Evolutionary conservation across 1,284 basidiomycete genomes (phyloP), one percentile per base, ranked within the genome.

Genomic region (Gomphus bonarii): DNA sequence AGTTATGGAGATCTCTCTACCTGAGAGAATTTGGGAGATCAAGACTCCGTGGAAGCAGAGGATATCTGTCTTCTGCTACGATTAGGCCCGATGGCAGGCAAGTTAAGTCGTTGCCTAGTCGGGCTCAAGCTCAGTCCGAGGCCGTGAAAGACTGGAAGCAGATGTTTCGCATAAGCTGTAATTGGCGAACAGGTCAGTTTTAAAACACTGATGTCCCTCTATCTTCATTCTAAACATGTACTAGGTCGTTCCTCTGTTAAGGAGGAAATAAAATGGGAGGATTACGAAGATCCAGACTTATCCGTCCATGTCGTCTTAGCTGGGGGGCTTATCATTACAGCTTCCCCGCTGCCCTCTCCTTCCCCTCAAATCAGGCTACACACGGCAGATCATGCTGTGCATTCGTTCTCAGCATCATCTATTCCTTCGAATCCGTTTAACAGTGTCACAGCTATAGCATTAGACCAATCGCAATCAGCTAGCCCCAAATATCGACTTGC

Each of bases 151-250:
- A 87, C 64, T 90, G 87, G 87, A 88, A 87, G 68, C 85, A 80
- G 79, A 88, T 89, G 85, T 89, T 88, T 68, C 78, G 85, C 54
- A 85, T 88, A 60, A 88, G 84, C 64, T 79, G 79, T 8, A 89
- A 90, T 62, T 90, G 88, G 87, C 75, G 78, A 65, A 85, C 71
- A 68, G 86, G 86, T 88, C 64, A 1, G 42, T 28, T 30, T 16
- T 10, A 35, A 35, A 40, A 35, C 20, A 22, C 9, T 9, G 36
- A 12, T n/a, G 14, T 52, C 22, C 16, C n/a, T 44, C n/a, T 12
- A 10, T 25, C 38, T 2, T 10, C 35, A 35, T 51, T 20, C 22
- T 14, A 44, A 20, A 54, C 18, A 28, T 30, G 22, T 28, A 16
- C 54, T 63, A 85, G 83, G 83, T 58, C 80, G 82, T 8, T 86